Evolutionary conservation across 2,329 filamentous ascomycete genomes (phyloP).

Genomic region (Apiospora saccharicola): DNA sequence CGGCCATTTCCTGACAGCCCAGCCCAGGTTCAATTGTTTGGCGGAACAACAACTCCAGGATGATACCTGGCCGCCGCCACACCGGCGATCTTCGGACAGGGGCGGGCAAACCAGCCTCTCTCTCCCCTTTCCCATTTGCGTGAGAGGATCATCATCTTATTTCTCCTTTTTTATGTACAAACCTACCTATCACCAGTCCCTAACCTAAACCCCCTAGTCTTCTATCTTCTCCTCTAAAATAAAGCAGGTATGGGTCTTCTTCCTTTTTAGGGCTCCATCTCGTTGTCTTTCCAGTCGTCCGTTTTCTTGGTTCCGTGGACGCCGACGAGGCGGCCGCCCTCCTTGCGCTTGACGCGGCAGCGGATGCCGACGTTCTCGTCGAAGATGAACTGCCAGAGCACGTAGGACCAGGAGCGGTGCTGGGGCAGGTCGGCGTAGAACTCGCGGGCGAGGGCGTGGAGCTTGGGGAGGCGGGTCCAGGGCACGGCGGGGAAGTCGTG

Average conservation of each 20-base stretch:
- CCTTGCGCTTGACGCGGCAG: conserved; percentile 90
- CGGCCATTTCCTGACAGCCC: background rate
- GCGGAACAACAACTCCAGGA: background rate
- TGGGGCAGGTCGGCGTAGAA: conserved; percentile 90
- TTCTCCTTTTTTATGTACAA: background rate
- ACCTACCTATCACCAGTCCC: background rate
- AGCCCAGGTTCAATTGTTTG: background rate
- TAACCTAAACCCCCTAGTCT: background rate
- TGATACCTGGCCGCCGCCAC: background rate
- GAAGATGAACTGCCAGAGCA: conserved; percentile 94
- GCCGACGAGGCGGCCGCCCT: conserved; percentile 72
- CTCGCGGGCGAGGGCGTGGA: conserved; percentile 83
- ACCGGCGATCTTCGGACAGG: background rate
- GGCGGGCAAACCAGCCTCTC: background rate
- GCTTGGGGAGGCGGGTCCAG: conserved; percentile 83
- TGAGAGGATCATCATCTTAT: background rate
- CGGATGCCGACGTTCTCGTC: conserved; percentile 89
- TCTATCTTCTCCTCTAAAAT: background rate
- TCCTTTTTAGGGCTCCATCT: conserved; percentile 66
- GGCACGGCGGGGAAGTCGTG: conserved; percentile 98
- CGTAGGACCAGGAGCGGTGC: conserved; percentile 90
- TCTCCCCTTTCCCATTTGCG: background rate
- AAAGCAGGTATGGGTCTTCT: background rate
- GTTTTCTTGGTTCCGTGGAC: conserved; percentile 50
- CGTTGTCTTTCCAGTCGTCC: conserved; percentile 70